A percentile compares a stretch with the other conserved stretches of the same genome.
phyloP scores from a whole-genome alignment of 2,329 filamentous ascomycete genomes.

The Zasmidium angulare region DNA sequence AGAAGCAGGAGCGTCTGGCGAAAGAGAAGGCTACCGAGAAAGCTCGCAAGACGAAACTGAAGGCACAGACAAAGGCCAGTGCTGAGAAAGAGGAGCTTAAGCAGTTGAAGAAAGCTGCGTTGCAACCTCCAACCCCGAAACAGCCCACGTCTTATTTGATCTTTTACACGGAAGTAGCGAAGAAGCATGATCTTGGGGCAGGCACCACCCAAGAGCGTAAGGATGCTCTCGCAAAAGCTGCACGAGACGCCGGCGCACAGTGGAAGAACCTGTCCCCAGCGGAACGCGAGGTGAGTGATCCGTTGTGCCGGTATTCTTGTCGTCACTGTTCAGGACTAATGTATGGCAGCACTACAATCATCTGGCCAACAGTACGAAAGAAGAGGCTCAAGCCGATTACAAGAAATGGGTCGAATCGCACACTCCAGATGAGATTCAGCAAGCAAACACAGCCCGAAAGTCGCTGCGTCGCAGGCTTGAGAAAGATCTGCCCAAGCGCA shows the following conservation, averaged over 20 bases:
- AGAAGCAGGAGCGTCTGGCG: conserved; percentile 6
- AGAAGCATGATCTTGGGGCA: conserved; percentile 6
- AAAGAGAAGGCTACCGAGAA: conserved; percentile 12
- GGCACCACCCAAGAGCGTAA: conserved; percentile 23
- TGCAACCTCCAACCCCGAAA: conserved; percentile 34
- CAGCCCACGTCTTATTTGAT: conserved; percentile 25
- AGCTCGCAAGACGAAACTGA: conserved; percentile 5
- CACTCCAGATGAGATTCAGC: conserved; percentile 57
- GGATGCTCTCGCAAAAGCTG: conserved; percentile 33
- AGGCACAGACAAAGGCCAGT: conserved; percentile 11
- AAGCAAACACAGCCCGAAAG: conserved; percentile 59
- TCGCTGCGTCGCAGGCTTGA: conserved; percentile 29
- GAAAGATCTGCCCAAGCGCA: conserved; percentile 12
- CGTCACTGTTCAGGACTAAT: conserved; percentile 5
- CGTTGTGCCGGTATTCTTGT: conserved; percentile 5
- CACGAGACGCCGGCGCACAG: conserved; percentile 41
- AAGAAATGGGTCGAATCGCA: conserved; percentile 56
- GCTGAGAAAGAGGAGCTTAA: conserved; percentile 31
- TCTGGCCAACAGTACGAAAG: conserved; percentile 48
- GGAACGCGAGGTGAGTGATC: conserved; percentile 48
- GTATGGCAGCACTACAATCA: conserved; percentile 53
- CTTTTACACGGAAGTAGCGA: conserved; percentile 32
- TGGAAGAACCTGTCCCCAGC: conserved; percentile 47
- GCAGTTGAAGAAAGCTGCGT: conserved; percentile 39
- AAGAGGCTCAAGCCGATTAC: conserved; percentile 45